Evolutionary conservation across 2,329 filamentous ascomycete genomes (phyloP), one percentile per base, ranked within the genome.

Genomic region (Ophiocordyceps camponoti-saundersi): DNA sequence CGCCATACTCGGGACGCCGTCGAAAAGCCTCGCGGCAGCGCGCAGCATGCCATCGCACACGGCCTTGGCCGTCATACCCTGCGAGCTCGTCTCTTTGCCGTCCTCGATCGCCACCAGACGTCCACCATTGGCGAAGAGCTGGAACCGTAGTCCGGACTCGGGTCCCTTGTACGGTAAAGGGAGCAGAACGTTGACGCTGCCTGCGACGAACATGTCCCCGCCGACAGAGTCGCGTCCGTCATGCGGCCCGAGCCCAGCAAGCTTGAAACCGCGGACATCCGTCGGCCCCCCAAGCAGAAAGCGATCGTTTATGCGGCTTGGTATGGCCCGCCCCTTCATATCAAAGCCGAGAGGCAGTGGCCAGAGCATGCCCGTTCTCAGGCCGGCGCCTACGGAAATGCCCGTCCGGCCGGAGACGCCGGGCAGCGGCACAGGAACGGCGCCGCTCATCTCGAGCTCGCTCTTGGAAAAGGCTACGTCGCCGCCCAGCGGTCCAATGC

Each of bases 231-330:
- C 90, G 18, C 70, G 63, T 1, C 88, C 85, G 57, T 96, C 90
- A 52, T 84, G 82, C 4, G 92, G 89, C 10, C 92, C 92, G 6
- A 98, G 73, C 1, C 92, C 92, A 20, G 82, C 85, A 21, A 94
- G 76, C 49, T 87, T 81, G 72, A 98, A 98, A 2, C 92, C 92
- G 47, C 92, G 85, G 15, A 98, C 85, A 59, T 95, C 90, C 3
- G 88, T 95, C 3, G 92, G 90, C 0, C 92, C 92, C 42, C 92
- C 92, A 30, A 98, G 83, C 57, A 88, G 80, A 68, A 98, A 98
- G 42, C 92, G 86, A 62, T 98, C 92, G 60, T 93, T 95, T 57
- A 96, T 75, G 29, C 86, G 79, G 53, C 85, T 93, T 5, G 82
- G 77, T 22, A 74, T 70, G 0, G 81, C 73, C 20, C 68, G 66